Base-by-base conservation (phyloP, 2,329 filamentous ascomycete genomes). In the Monilinia laxa region DNA sequence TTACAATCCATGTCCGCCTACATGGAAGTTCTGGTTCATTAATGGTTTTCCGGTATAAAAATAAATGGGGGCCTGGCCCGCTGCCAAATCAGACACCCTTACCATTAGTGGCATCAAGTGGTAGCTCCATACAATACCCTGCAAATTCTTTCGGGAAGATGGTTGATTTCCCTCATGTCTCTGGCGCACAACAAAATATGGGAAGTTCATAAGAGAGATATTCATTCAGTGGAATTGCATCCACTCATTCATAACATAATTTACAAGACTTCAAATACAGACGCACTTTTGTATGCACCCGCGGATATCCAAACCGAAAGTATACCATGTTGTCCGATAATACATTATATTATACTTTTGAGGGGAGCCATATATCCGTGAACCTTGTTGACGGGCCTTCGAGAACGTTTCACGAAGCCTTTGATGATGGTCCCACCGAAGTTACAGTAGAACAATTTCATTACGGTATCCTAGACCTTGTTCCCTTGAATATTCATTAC, bases 351-450 rank as follows among this genome's bases (percentile, higher is more conserved):
- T 31, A 25, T 57, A 49, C 54, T 57, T 23, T 57, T 25, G 57
- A 49, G 25, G 56, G 25, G 23, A 47, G 42, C 14, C 10, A 14
- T 16, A 45, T 62, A 67, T 67, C 68, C 71, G 67, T 45, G 59
- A 68, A 69, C 69, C 71, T 67, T 71, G 71, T 66, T 69, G 69
- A 72, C 67, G 70, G 72, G 64, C 62, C 73, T 75, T 75, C 73
- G 68, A 69, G 73, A 75, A 75, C 62, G 73, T 75, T 75, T 75
- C 72, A 72, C 28, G 38, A 54, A 56, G 45, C 53, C 12, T n/a
- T 38, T 5, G 23, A 23, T 56, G 31, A 23, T 23, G 31, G 38
- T 23, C 20, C 58, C 7, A 40, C 58, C 11, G 40, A 42, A 42
- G 40, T 16, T 4, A 16, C 14, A 42, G 40, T 40, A 12, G 58